Base-by-base conservation (phyloP, 306 rosid genomes). In the Prunus campanulata region DNA sequence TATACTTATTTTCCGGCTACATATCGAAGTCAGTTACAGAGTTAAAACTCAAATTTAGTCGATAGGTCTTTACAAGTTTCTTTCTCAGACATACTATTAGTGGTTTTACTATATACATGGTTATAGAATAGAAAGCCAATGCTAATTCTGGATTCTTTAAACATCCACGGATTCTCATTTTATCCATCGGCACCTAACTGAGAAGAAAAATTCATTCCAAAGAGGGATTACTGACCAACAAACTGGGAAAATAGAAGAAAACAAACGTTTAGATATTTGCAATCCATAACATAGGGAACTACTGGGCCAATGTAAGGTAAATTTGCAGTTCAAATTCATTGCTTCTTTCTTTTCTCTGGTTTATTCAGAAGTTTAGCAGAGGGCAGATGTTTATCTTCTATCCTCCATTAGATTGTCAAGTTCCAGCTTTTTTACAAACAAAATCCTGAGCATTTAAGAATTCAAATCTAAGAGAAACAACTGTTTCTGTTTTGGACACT, bases 381-480 rank as follows among this genome's bases (percentile, higher is more conserved):
- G 11, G 48, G 29, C 48, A 2, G 10, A 50, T 29, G 74, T 19
- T 50, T 74, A 24, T 44, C 20, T 46, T 18, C 20, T 59, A 22
- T 54, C 67, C 64, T 5, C 56, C 19, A 4, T 5, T 35, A 20
- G 51, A 12, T 25, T n/a, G 65, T 59, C 50, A 20, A 29, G 51
- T 72, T 24, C 9, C 50, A 72, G 44, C 35, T 7, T 57, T 56
- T 42, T 46, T 6, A 60, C 52, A 27, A 22, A 57, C 71, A 56
- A 18, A 25, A 44, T 16, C 54, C 54, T 27, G 2, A 18, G 68
- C 24, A 59, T 29, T 48, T 24, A 35, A 55, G 54, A 11, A 15
- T 72, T 76, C 29, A 27, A 27, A 29, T 27, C 66, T 25, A 51
- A 63, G 32, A 39, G 51, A 39, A 54, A 57, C 68, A 72, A 68